phyloP scores from a whole-genome alignment of 2,329 filamentous ascomycete species.

The Aspergillus alliaceus region DNA sequence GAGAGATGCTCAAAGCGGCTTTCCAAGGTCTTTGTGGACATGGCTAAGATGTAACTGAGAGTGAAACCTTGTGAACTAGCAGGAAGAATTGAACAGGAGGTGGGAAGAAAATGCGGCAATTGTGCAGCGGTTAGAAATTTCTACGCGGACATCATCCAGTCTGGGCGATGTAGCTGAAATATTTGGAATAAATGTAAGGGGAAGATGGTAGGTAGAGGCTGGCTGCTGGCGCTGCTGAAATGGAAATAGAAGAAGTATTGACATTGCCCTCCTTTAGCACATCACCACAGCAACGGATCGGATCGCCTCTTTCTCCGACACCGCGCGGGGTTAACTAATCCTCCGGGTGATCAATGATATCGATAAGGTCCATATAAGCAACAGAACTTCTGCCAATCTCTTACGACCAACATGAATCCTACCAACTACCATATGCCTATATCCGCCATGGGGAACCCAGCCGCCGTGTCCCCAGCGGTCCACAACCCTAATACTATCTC shows the following conservation, averaged over 20 bases:
- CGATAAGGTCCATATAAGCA: not conserved
- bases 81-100: constrained; percentile 5
- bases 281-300: constrained; percentile 32
- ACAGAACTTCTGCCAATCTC: not conserved
- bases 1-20: constrained; percentile 86
- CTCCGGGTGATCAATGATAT: not conserved
- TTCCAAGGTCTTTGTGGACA: constrained; percentile 79
- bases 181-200: not conserved
- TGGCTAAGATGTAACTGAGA: constrained; percentile 22
- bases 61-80: not conserved
- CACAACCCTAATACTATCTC: constrained; percentile 56
- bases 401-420: not conserved
- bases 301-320: constrained; percentile 33
- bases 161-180: not conserved
- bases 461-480: constrained; percentile 52
- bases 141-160: constrained; percentile 14
- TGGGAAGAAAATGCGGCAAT: constrained; percentile 1
- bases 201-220: not conserved
- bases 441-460: constrained; percentile 44
- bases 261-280: not conserved
- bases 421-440: not conserved
- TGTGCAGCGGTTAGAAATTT: not conserved
- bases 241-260: constrained; percentile 11
- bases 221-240: constrained; percentile 1
- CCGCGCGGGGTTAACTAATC: constrained; percentile 26